Conservation (phyloP, 225 moss, liverwort and hornwort genomes). For the Climacium dendroides region DNA sequence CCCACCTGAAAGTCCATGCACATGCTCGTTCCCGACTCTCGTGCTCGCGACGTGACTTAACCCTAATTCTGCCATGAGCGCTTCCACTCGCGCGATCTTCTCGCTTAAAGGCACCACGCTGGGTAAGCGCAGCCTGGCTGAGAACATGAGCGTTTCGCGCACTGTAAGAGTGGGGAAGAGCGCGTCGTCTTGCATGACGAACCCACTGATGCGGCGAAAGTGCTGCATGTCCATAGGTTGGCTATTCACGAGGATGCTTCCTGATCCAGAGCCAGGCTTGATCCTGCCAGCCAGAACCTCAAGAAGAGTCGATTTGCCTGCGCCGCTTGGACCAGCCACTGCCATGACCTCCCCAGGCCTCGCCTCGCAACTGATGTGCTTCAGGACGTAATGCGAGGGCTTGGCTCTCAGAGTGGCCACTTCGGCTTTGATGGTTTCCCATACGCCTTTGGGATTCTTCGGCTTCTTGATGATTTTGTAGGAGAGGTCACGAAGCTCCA, state of each 20-base stretch:
- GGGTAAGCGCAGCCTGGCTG: conserved; percentile 43
- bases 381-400: conserved; percentile 26
- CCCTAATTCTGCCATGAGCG: conserved; percentile 45
- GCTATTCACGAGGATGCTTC: conserved; percentile 58
- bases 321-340: conserved; percentile 54
- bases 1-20: conserved; percentile 59
- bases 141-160: conserved; percentile 50
- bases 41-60: conserved; percentile 31
- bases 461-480: conserved; percentile 34
- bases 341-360: conserved; percentile 38
- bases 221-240: conserved; percentile 43
- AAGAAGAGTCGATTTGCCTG: conserved; percentile 49
- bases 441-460: conserved; percentile 2
- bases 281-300: conserved; percentile 45
- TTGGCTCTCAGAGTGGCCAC: conserved; percentile 3
- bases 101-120: conserved; percentile 27
- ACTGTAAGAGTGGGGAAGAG: conserved; percentile 60
- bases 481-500: conserved; percentile 26
- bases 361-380: conserved; percentile 33
- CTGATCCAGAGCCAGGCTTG: conserved; percentile 28
- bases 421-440: conserved; percentile 15
- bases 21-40: conserved; percentile 36
- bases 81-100: conserved; percentile 36
- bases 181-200: conserved; percentile 69
- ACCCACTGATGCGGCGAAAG: conserved; percentile 54